These are phyloP conservation scores for Colletotrichum somersetense DNA, from an alignment of 2,329 filamentous ascomycete genomes.

Conservation along the genomic window DNA sequence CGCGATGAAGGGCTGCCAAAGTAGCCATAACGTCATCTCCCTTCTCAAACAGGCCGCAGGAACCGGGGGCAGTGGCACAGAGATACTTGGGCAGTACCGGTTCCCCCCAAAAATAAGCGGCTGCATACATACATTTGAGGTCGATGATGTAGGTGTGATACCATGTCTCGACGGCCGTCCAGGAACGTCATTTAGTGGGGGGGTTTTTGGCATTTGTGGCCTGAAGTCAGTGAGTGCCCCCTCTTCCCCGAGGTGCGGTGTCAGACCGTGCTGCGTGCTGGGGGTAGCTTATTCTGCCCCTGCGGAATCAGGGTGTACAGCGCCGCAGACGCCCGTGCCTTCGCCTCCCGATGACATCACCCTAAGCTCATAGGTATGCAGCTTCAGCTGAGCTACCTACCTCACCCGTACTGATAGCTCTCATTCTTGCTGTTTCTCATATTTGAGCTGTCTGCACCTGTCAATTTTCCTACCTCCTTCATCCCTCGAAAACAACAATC, in stretches of 20 bases:
- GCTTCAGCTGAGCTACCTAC: constrained; percentile 3
- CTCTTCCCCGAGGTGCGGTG: constrained; percentile 1
- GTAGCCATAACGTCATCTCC: constrained; percentile 34
- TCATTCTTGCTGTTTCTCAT: constrained; percentile 1
- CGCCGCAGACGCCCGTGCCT: background rate
- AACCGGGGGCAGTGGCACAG: background rate
- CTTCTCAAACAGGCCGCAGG: background rate
- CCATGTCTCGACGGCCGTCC: constrained; percentile 36
- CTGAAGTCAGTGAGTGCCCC: constrained; percentile 2
- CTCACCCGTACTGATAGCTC: background rate
- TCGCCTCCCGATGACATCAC: constrained; percentile 37
- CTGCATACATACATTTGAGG: constrained; percentile 10
- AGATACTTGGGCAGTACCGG: constrained; percentile 15
- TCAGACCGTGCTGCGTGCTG: constrained; percentile 4
- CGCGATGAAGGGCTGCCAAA: background rate
- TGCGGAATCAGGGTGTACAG: constrained; percentile 14
- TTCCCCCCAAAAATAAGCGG: background rate
- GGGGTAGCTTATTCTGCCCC: background rate
- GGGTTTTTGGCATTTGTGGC: background rate
- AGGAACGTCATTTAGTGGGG: constrained; percentile 32
- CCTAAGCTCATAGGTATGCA: constrained; percentile 29
- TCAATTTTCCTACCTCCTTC: background rate
- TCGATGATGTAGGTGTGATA: constrained; percentile 43
- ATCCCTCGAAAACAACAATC: background rate
- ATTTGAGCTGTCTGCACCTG: constrained; percentile 21